Base-by-base conservation (phyloP, 306 rosid species). In the Hippophae tibetana region DNA sequence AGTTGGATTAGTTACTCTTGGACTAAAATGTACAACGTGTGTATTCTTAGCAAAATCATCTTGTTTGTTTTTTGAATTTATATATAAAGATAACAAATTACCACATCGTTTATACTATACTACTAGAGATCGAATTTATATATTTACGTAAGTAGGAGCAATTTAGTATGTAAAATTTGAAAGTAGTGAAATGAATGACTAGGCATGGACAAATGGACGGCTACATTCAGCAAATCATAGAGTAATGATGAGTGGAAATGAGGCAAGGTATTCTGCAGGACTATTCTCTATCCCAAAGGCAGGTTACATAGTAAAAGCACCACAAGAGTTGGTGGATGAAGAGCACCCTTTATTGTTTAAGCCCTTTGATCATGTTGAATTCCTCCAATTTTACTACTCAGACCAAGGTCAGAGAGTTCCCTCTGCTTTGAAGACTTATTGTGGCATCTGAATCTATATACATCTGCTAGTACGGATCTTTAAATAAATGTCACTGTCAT, bases 201-300 rank as follows among this genome's bases (percentile, higher is more conserved):
- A 86, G 95, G 95, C 97, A 42, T 83, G 95, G 95, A 13, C 85
- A 65, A 85, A 89, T 5, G 95, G 95, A 0, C 58, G 85, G 67
- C 9, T 85, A 9, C 72, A 85, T 67, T 68, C 97, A 1, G 69
- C 95, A 1, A 50, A 57, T 65, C 97, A 85, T 48, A 26, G 87
- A 9, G 97, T 86, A 54, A 78, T 86, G 87, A 81, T 86, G 85
- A 75, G 26, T 0, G 90, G 97, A 49, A 71, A 76, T 41, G 79
- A 76, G 13, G 85, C 76, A 13, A 81, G 94, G 72, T 89, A 86
- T 67, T 74, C 87, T 0, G 47, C 52, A 2, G 97, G 85, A 44
- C 18, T 83, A 46, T 81, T 85, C 69, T 76, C 92, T 2, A 2
- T 76, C 43, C 97, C 95, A 1, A 83, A 78, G 50, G 81, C 52